A percentile compares a stretch with the other conserved stretches of the same genome.
Evolutionary conservation across 257 asterid genomes (phyloP).

Genomic region (Scutellaria galericulata): DNA sequence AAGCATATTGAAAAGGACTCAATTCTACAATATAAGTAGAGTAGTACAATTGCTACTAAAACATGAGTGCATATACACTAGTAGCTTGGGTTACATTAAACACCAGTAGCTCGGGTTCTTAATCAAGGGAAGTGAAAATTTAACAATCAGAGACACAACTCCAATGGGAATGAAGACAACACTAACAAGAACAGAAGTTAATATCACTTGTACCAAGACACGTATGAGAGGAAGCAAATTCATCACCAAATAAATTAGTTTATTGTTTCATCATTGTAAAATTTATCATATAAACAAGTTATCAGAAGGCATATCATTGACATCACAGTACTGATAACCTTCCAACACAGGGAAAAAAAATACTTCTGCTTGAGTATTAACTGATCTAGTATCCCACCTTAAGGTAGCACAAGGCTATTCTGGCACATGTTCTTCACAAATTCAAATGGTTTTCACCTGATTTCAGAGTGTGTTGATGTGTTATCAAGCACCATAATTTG

Average conservation of each 20-base stretch:
- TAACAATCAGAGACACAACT: conserved; percentile 76
- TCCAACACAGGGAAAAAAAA: conserved; percentile 20
- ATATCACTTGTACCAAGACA: conserved; percentile 62
- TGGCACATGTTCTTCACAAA: not conserved
- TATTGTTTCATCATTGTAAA: not conserved
- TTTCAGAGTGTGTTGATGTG: not conserved
- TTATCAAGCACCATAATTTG: not conserved
- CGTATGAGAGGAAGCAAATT: conserved; percentile 6
- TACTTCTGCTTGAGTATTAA: not conserved
- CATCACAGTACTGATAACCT: not conserved
- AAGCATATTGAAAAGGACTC: too few relatives aligned
- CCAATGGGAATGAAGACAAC: conserved; percentile 86
- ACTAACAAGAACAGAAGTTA: conserved; percentile 73
- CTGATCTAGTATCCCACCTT: not conserved
- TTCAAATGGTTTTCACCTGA: not conserved
- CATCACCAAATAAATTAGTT: conserved; percentile 16
- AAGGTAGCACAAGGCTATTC: not conserved
- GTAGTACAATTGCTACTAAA: too few relatives aligned
- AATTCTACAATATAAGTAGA: too few relatives aligned
- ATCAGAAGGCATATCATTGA: not conserved
- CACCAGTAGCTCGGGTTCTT: too few relatives aligned
- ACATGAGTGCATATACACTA: too few relatives aligned
- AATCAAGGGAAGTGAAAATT: too few relatives aligned
- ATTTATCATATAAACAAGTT: not conserved
- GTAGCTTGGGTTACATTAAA: too few relatives aligned